A percentile compares a stretch with the other conserved stretches of the same genome.
Conservation (phyloP, 2,329 filamentous ascomycete species). For the Talaromyces rugulosus region DNA sequence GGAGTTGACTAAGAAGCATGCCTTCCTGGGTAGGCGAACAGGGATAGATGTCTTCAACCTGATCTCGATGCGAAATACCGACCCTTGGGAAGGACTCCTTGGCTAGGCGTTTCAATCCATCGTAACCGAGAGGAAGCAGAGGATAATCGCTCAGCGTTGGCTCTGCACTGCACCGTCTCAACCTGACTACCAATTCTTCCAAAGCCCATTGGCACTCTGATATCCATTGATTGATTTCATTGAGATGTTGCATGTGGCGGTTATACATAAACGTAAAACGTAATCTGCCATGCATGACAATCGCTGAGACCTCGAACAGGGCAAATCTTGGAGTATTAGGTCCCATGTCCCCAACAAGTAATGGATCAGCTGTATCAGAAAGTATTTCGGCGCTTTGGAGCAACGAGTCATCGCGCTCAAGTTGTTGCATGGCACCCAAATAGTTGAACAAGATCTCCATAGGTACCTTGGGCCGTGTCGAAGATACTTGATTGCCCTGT, state of each 20-base stretch:
- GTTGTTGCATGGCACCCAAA: slow-evolving; percentile 37
- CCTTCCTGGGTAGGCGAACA: slow-evolving; percentile 39
- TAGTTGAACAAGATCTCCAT: slow-evolving; percentile 44
- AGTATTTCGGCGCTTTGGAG: slow-evolving; percentile 42
- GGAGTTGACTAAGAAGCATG: slow-evolving; percentile 41
- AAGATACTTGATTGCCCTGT: slow-evolving; percentile 29
- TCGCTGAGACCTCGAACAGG: slow-evolving; percentile 51
- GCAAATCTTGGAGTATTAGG: slow-evolving; percentile 43
- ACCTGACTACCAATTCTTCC: slow-evolving; percentile 22
- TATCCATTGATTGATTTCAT: slow-evolving; percentile 42
- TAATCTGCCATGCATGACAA: slow-evolving; percentile 43
- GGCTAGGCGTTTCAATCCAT: slow-evolving; percentile 35
- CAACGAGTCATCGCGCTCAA: slow-evolving; percentile 42
- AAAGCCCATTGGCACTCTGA: slow-evolving; percentile 34
- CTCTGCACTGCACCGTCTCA: slow-evolving; percentile 22
- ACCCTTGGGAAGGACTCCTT: slow-evolving; percentile 33
- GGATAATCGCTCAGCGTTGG: slow-evolving; percentile 43
- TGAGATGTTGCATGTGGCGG: slow-evolving; percentile 44
- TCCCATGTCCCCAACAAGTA: slow-evolving; percentile 44
- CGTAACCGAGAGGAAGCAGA: slow-evolving; percentile 42
- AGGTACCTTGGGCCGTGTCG: slow-evolving; percentile 26
- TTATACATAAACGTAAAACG: slow-evolving; percentile 51
- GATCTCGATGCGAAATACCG: slow-evolving; percentile 24
- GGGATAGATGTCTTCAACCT: slow-evolving; percentile 39
- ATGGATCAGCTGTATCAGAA: slow-evolving; percentile 42